Conservation (phyloP, 176 grass and related monocot species). For the Carex scoparia region DNA sequence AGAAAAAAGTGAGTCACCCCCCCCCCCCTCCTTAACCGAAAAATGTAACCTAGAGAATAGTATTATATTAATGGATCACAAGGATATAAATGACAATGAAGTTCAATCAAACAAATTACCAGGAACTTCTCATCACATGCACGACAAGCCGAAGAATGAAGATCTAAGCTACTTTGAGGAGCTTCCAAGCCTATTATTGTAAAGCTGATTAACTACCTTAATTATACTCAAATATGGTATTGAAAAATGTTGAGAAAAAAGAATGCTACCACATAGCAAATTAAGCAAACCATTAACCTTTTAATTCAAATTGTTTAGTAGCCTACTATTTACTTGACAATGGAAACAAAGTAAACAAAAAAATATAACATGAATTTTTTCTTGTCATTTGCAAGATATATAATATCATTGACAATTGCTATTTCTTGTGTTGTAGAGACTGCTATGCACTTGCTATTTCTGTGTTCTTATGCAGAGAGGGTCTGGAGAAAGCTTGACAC, state of each 20-base stretch:
- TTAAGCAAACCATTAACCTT: neutral
- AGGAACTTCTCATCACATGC: constrained; percentile 1
- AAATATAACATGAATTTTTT: neutral
- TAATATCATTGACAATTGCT: neutral
- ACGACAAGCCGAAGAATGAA: neutral
- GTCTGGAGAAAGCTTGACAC: too few species aligned
- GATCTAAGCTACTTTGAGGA: constrained; percentile 7
- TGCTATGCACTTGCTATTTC: too few species aligned
- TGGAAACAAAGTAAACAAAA: neutral
- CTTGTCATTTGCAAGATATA: neutral
- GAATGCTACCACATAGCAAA: neutral
- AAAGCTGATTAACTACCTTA: neutral
- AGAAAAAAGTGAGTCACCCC: neutral
- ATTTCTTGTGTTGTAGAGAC: too few species aligned
- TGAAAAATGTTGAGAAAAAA: neutral
- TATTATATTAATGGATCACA: neutral
- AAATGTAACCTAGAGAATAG: neutral
- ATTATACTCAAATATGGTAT: neutral
- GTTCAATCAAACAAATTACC: neutral
- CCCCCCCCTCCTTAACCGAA: neutral
- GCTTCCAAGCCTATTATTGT: neutral
- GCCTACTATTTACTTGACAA: neutral
- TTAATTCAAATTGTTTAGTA: neutral
- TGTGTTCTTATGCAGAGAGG: too few species aligned
- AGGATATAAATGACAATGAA: neutral